Evolutionary conservation across 1,284 basidiomycete species (phyloP).

Genomic region (Apiotrichum akiyoshidainum): DNA sequence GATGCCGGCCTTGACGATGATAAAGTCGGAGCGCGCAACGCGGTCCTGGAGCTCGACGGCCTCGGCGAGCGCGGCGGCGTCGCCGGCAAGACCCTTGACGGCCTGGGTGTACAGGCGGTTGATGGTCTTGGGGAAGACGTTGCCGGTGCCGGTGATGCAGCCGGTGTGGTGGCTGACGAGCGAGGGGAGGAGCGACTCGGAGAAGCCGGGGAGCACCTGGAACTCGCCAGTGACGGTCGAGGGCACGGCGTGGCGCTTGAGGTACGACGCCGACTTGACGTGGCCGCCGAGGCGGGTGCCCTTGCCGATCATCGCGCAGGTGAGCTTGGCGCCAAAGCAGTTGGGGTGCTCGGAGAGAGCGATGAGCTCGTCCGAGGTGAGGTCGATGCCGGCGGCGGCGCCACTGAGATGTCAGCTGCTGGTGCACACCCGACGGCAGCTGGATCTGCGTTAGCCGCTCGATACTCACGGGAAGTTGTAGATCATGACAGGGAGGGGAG

Average conservation of each 20-base stretch:
- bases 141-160: conserved; percentile 70
- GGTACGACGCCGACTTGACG: conserved; percentile 44
- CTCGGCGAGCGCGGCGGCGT: conserved; percentile 61
- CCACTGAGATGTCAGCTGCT: conserved; percentile 30
- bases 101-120: conserved; percentile 60
- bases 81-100: conserved; percentile 46
- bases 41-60: conserved; percentile 67
- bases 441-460: background rate
- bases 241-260: conserved; percentile 32
- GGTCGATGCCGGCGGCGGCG: conserved; percentile 74
- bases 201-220: conserved; percentile 50
- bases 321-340: conserved; percentile 83
- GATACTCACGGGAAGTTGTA: conserved; percentile 78
- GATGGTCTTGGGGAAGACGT: conserved; percentile 73
- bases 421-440: background rate
- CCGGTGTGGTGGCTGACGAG: conserved; percentile 64
- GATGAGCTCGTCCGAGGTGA: conserved; percentile 75
- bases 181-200: conserved; percentile 60
- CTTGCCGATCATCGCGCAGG: conserved; percentile 80
- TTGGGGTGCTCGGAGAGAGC: conserved; percentile 74
- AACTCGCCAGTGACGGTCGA: conserved; percentile 37
- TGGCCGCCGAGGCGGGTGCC: conserved; percentile 67
- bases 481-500: conserved; percentile 79
- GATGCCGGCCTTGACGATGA: conserved; percentile 63
- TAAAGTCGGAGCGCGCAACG: conserved; percentile 70